Evolutionary conservation across 192 early-diverging fungal species (phyloP), one percentile per base, ranked within the genome.

Genomic region (Coemansia guatemalensis): DNA sequence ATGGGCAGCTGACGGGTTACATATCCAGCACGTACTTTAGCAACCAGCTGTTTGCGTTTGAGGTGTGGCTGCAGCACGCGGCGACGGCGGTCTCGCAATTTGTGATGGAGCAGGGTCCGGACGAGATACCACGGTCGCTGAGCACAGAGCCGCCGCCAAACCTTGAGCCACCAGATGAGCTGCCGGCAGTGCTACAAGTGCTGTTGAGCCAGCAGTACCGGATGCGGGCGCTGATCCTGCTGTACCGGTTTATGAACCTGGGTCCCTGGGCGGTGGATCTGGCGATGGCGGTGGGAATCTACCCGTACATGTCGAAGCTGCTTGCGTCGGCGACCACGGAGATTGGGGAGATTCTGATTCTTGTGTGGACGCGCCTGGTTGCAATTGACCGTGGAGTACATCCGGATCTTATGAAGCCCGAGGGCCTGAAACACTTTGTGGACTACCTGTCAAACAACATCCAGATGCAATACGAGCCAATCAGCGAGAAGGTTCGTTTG

Each of bases 101-200:
- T 65, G 63, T 81, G 52, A 32, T 56, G 4, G 69, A 66, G 39
- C 63, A 64, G 47, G 70, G 64, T 0, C 74, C 79, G 12, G 70
- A 81, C 39, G 41, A 73, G 65, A 62, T 56, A 18, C 79, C 79
- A 14, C 69, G 67, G 44, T 81, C 79, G 58, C 79, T 81, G 30
- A 81, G 74, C 54, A 71, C 65, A 5, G 66, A 69, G 67, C 67
- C 74, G 56, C 78, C 78, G 52, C 67, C 70, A n/a, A n/a, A 60
- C 53, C 54, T 72, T 48, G 67, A 75, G 6, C 87, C 90, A 5
- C 95, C 97, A 0, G 89, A 94, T 61, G 95, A 98, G 79, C 74
- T 99, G 65, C 95, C 97, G 8, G 94, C 97, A 58, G 93, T 99
- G 4, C 83, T 99, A 35, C 97, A 99, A 64, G 97, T 99, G 8